Base-by-base conservation (phyloP, 2,329 filamentous ascomycete species). In the Aurifilum marmelostoma region DNA sequence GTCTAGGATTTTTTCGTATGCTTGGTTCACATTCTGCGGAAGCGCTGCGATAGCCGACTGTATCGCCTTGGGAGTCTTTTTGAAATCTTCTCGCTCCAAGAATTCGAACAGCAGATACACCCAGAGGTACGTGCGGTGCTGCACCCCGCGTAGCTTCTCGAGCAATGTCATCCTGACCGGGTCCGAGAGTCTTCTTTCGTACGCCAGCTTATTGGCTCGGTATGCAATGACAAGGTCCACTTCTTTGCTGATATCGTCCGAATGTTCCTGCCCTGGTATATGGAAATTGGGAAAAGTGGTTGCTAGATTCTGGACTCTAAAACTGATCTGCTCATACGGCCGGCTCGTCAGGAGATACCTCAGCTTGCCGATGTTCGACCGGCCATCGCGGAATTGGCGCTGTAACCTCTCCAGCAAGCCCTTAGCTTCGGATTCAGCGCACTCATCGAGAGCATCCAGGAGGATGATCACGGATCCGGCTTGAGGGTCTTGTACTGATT, bases 101-200 rank as follows among this genome's bases (percentile, higher is more conserved):
- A 1, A 54, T 11, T 54, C 50, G 24, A 54, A 54, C 50, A 54
- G 50, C 2, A 54, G 50, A 24, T 29, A 54, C 50, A 54, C 50
- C 50, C 50, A 54, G 50, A 54, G 50, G 24, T 54, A 54, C 29
- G 50, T 54, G 50, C 50, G 50, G 50, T 54, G 50, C n/a, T 12
- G 24, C 4, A 54, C 12, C 3, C 24, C 24, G 29, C 50, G 12
- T 27, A 54, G 29, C 4, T 16, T 29, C 9, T 27, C 9, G 50
- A 54, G n/a, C n/a, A 54, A 27, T 11, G 24, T 27, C n/a, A 27
- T 12, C 24, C 16, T 54, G 24, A 27, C 24, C 24, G 27, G 24
- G 24, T 54, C 14, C 4, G 50, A 54, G 50, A 54, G 50, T 14
- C 2, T 6, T n/a, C 24, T 52, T 7, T 52, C 5, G 21, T 12